Evolutionary conservation across 1,284 basidiomycete genomes (phyloP).

Genomic region (Xerocomus amazonicus): DNA sequence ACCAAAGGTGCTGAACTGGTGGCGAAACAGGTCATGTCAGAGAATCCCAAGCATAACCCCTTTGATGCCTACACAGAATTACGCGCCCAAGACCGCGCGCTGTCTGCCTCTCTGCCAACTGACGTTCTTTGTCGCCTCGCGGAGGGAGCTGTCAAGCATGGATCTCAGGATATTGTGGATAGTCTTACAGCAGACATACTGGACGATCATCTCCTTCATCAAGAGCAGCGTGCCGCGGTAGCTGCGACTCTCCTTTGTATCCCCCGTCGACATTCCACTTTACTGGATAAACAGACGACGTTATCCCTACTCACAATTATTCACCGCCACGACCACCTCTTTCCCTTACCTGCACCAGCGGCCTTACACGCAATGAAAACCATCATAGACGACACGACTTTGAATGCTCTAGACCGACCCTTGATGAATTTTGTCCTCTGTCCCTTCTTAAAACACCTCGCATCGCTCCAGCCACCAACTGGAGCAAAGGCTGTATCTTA

Average conservation of each 20-base stretch:
- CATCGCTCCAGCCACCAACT: conserved; percentile 14
- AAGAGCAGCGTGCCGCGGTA: conserved; percentile 25
- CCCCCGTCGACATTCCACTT: conserved; percentile 15
- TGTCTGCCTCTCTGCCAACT: conserved; percentile 24
- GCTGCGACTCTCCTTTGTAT: conserved; percentile 28
- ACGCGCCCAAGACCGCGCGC: conserved; percentile 24
- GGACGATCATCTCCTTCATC: conserved; percentile 24
- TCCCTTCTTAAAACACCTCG: conserved; percentile 22
- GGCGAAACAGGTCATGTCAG: conserved; percentile 10
- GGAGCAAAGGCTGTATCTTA: conserved; percentile 22
- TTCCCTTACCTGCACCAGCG: conserved; percentile 19
- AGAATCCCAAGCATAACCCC: conserved; percentile 21
- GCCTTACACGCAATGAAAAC: conserved; percentile 18
- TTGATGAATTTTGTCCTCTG: conserved; percentile 17
- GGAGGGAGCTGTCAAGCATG: conserved; percentile 29
- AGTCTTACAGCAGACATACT: conserved; percentile 35
- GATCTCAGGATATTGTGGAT: conserved; percentile 34
- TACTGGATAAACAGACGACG: conserved; percentile 22
- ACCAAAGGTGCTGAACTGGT: conserved; percentile 7
- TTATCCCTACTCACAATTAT: conserved; percentile 28
- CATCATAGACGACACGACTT: conserved; percentile 17
- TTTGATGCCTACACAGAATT: conserved; percentile 29
- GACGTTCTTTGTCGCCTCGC: conserved; percentile 29
- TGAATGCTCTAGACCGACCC: conserved; percentile 16
- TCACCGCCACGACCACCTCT: conserved; percentile 15